Evolutionary conservation across 2,329 filamentous ascomycete genomes (phyloP).

Genomic region (Penicillium sp.): DNA sequence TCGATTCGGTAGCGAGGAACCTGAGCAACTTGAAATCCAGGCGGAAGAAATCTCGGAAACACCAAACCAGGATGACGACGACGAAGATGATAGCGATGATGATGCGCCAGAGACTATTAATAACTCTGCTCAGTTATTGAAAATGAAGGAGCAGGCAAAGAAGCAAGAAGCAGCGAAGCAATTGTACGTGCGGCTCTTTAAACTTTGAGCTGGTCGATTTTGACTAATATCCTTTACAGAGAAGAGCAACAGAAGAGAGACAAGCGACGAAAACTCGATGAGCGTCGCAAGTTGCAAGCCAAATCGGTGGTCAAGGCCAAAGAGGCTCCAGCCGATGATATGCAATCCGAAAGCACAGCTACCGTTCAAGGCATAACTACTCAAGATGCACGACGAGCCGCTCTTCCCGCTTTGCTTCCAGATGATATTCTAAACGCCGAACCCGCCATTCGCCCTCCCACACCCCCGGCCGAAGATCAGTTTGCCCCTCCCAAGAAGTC

Average conservation of each 20-base stretch:
- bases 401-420: constrained; percentile 53
- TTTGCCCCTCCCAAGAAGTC: constrained; percentile 30
- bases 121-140: constrained; percentile 40
- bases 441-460: constrained; percentile 46
- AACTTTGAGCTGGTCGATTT: neutral
- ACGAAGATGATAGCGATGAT: constrained; percentile 37
- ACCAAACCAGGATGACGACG: constrained; percentile 23
- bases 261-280: constrained; percentile 42
- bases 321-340: constrained; percentile 32
- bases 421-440: constrained; percentile 52
- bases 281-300: constrained; percentile 41
- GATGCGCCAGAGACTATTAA: constrained; percentile 45
- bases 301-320: constrained; percentile 34
- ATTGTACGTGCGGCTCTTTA: constrained; percentile 30
- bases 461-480: constrained; percentile 41
- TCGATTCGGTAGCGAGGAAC: constrained; percentile 45
- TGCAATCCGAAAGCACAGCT: constrained; percentile 42
- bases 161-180: constrained; percentile 40
- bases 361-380: constrained; percentile 41
- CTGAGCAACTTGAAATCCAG: constrained; percentile 24
- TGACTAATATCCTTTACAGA: constrained; percentile 30
- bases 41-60: constrained; percentile 22
- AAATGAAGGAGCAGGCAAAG: constrained; percentile 41
- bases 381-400: constrained; percentile 36
- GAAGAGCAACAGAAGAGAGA: constrained; percentile 41